Evolutionary conservation across 768 basidiomycete species (phyloP).

Genomic region (Naganishia friedmannii): DNA sequence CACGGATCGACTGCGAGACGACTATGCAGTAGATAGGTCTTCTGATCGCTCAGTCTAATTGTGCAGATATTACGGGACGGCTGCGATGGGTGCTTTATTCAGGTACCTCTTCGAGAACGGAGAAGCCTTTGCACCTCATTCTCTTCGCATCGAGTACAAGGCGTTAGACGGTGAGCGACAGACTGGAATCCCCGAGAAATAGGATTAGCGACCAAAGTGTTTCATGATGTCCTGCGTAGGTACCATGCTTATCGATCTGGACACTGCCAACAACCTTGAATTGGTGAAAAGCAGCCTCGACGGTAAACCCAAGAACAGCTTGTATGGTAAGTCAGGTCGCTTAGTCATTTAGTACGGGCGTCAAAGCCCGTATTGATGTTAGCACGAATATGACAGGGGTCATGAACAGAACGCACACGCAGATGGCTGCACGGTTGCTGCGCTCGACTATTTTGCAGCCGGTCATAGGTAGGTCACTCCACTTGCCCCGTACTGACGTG

Average conservation of each 20-base stretch:
- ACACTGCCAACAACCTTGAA: constrained; percentile 83
- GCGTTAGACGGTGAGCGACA: constrained; percentile 63
- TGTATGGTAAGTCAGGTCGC: constrained; percentile 62
- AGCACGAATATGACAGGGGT: constrained; percentile 41
- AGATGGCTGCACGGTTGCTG: constrained; percentile 81
- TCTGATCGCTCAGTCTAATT: no score
- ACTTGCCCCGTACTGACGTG: no score
- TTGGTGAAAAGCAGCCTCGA: constrained; percentile 70
- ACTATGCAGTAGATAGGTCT: no score
- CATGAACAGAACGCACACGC: constrained; percentile 74
- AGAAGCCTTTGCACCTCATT: constrained; percentile 56
- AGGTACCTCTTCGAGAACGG: neutral
- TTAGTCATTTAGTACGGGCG: constrained; percentile 52
- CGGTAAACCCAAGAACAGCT: constrained; percentile 64
- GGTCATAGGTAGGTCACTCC: constrained; percentile 59
- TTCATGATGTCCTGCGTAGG: constrained; percentile 53
- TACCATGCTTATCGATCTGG: constrained; percentile 90
- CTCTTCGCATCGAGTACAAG: constrained; percentile 56
- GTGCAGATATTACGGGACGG: constrained; percentile 7
- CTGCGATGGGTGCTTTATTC: constrained; percentile 18
- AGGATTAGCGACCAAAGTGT: no score
- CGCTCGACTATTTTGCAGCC: constrained; percentile 79
- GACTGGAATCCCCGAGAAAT: neutral
- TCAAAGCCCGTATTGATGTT: constrained; percentile 52
- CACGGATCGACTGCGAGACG: no score